phyloP scores from a whole-genome alignment of 73 alveolate species.

The Blepharisma stoltei region DNA sequence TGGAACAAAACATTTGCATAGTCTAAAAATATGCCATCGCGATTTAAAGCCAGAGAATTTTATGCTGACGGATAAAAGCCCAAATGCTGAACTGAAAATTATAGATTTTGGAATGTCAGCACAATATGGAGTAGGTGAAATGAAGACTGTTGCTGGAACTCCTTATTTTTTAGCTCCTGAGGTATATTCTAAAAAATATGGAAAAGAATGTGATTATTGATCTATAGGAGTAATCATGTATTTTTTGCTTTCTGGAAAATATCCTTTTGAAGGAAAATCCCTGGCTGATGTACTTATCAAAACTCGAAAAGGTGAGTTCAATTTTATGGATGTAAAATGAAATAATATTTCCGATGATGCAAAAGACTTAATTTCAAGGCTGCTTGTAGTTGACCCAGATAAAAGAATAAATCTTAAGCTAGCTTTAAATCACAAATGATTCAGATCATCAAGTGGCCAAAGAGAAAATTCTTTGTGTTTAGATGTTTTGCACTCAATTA shows the following conservation, averaged over 20 bases:
- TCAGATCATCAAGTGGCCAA: not conserved
- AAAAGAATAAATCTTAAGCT: constrained; percentile 49
- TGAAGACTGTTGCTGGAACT: constrained; percentile 34
- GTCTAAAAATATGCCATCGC: not conserved
- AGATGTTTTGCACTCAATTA: not conserved
- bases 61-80: not conserved
- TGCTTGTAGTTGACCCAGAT: constrained; percentile 53
- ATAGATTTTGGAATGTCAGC: constrained; percentile 20
- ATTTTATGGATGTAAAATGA: not conserved
- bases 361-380: constrained; percentile 56
- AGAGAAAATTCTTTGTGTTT: not conserved
- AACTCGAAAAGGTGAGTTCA: not conserved
- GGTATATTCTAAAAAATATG: constrained; percentile 49
- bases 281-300: not conserved
- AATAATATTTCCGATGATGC: constrained; percentile 38
- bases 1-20: not conserved
- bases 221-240: constrained; percentile 58
- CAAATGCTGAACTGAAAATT: not conserved
- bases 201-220: constrained; percentile 59
- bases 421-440: constrained; percentile 69
- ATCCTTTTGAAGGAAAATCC: constrained; percentile 46
- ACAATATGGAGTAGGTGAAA: not conserved
- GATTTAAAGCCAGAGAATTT: constrained; percentile 25
- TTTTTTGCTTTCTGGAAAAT: constrained; percentile 44
- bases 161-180: constrained; percentile 53